phyloP scores from a whole-genome alignment of 148 eudicot species.

The Salicornia ramosissima region DNA sequence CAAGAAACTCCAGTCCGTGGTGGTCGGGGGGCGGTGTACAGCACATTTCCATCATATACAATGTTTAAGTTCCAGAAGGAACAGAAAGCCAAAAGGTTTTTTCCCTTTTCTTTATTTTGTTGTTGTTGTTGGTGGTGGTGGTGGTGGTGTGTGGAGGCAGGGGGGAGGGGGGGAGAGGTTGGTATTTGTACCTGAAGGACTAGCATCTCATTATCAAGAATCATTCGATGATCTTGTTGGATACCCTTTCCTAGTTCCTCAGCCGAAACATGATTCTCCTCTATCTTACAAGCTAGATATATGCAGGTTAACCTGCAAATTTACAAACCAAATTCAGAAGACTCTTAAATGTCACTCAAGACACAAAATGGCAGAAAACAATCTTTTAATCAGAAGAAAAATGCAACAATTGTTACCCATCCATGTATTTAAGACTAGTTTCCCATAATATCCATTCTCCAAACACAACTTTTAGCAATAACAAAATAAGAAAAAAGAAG shows the following conservation, averaged over 20 bases:
- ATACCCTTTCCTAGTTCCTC: conserved; percentile 98
- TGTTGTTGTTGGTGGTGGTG: too few relatives aligned
- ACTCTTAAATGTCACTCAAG: neutral
- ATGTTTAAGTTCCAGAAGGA: too few relatives aligned
- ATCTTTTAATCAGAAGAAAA: neutral
- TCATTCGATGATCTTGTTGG: conserved; percentile 78
- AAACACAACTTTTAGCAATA: neutral
- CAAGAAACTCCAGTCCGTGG: too few relatives aligned
- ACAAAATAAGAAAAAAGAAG: neutral
- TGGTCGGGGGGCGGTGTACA: too few relatives aligned
- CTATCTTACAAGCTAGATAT: conserved; percentile 96
- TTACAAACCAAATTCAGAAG: conserved; percentile 1
- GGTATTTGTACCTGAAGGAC: conserved; percentile 75
- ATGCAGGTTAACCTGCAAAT: conserved; percentile 82
- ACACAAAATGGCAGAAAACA: neutral
- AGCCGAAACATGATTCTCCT: conserved; percentile 97
- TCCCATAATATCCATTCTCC: conserved; percentile 9
- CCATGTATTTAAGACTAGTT: neutral
- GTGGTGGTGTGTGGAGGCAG: too few relatives aligned
- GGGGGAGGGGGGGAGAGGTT: too few relatives aligned
- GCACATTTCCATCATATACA: neutral
- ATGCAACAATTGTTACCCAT: neutral
- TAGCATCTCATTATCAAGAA: conserved; percentile 87
- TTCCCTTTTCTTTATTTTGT: too few relatives aligned
- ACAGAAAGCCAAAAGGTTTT: too few relatives aligned